Conservation (phyloP, 169 alveolate species). For the Eimeria sp. region DNA sequence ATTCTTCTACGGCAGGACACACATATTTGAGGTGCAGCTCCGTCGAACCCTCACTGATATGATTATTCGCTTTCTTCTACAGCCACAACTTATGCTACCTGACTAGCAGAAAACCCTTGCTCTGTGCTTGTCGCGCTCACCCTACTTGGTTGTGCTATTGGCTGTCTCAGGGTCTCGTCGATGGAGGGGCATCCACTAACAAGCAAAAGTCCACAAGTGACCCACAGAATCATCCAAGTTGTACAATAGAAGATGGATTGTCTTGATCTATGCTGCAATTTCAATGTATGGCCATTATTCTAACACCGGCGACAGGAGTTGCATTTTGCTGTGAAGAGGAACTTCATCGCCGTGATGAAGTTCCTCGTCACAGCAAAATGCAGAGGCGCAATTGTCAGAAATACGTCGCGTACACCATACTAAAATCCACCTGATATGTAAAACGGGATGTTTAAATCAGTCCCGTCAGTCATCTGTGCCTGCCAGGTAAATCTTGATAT, state of each 20-base stretch:
- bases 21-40: slow-evolving; percentile 10
- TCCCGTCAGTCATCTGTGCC: not conserved
- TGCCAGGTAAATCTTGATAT: not conserved
- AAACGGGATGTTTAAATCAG: not conserved
- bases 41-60: not conserved
- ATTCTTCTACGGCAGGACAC: not conserved
- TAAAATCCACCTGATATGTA: not conserved
- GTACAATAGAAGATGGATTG: too few relatives aligned
- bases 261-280: not conserved
- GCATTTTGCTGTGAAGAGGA: too few relatives aligned
- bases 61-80: not conserved
- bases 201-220: too few relatives aligned
- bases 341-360: not conserved
- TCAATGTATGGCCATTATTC: not conserved
- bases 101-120: not conserved
- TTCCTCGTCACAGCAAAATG: not conserved
- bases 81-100: not conserved
- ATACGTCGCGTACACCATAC: not conserved
- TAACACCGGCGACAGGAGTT: too few relatives aligned
- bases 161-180: not conserved
- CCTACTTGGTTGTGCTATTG: too few relatives aligned
- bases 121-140: not conserved
- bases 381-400: not conserved
- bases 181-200: too few relatives aligned
- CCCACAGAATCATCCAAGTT: too few relatives aligned